Conservation (phyloP, 83 land plant genomes). For the Isoetes engelmannii region DNA sequence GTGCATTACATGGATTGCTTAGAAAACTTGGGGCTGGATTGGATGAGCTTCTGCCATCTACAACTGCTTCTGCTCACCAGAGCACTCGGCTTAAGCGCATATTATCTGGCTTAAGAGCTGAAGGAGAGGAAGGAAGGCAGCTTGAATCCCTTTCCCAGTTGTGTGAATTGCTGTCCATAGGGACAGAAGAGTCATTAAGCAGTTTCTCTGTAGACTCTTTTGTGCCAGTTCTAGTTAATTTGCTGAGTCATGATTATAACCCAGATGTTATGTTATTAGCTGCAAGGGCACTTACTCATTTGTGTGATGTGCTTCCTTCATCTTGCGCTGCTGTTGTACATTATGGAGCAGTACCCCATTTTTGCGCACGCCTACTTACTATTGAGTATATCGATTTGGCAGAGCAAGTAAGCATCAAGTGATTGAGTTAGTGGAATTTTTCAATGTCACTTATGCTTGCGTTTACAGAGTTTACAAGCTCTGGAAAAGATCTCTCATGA, state of each 20-base stretch:
- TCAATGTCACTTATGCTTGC: not conserved
- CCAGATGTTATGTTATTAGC: conserved; percentile 97
- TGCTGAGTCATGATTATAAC: conserved; percentile 81
- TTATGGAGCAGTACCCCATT: conserved; percentile 84
- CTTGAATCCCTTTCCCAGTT: conserved; percentile 77
- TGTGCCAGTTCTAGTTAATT: conserved; percentile 83
- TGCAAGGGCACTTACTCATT: conserved; percentile 83
- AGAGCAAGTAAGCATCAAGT: conserved; percentile 59
- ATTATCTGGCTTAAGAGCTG: conserved; percentile 78
- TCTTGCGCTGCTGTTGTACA: conserved; percentile 93
- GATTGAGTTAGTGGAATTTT: not conserved
- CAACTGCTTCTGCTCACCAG: conserved; percentile 54
- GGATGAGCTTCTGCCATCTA: conserved; percentile 79
- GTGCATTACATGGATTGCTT: conserved; percentile 87
- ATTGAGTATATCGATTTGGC: conserved; percentile 98
- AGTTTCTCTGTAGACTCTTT: conserved; percentile 87
- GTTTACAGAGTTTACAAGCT: conserved; percentile 85
- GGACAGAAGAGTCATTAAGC: conserved; percentile 85
- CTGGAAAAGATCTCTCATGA: conserved; percentile 97
- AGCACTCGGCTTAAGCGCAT: conserved; percentile 79
- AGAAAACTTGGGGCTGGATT: conserved; percentile 95
- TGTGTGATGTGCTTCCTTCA: conserved; percentile 89
- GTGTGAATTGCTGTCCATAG: conserved; percentile 88
- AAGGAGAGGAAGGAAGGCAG: conserved; percentile 79
- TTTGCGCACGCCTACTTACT: conserved; percentile 79